Base-by-base conservation (phyloP, 2,329 filamentous ascomycete species). In the Pseudocercospora eumusae region DNA sequence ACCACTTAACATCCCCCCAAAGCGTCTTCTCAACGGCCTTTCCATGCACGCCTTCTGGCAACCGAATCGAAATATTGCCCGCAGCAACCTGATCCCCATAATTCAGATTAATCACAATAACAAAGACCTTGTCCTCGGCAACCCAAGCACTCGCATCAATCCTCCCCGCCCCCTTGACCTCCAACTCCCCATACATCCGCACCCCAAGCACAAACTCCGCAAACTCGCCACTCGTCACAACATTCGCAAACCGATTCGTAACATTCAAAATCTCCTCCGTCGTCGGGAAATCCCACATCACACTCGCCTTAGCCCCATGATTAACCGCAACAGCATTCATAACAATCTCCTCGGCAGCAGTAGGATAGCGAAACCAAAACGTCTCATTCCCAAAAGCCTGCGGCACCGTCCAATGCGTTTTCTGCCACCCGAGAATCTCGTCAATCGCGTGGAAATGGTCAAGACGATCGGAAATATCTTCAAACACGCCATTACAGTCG, bases 401-500 rank as follows among this genome's bases (percentile, higher is more conserved):
- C 2, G 80, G 77, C 1, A 79, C 79, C 18, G 75, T 77, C 82
- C 81, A 84, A 31, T 79, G 75, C 0, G 76, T 73, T 66, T 82
- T 83, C 4, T 72, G 69, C 60, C 60, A 70, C n/a, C 73, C 70
- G 3, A 81, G 62, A 66, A 78, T 75, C 1, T 66, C 67, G 58
- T 80, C 77, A 57, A 79, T 82, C 7, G 66, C 65, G 7, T 75
- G 69, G 27, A 79, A 76, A 9, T 71, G 68, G 55, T 82, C 77
- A 1, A 82, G 69, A 2, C 81, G 77, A 5, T 69, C 71, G 0
- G 76, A 71, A n/a, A 87, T 81, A 67, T 88, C 85, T 18, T 79
- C 75, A 25, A 86, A 77, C 15, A 69, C 70, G 55, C 82, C 83
- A 2, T 72, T 66, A 71, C 85, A 88, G 71, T 84, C 81, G 70